Evolutionary conservation across 306 rosid genomes (phyloP).

Genomic region (Prunus salicina): DNA sequence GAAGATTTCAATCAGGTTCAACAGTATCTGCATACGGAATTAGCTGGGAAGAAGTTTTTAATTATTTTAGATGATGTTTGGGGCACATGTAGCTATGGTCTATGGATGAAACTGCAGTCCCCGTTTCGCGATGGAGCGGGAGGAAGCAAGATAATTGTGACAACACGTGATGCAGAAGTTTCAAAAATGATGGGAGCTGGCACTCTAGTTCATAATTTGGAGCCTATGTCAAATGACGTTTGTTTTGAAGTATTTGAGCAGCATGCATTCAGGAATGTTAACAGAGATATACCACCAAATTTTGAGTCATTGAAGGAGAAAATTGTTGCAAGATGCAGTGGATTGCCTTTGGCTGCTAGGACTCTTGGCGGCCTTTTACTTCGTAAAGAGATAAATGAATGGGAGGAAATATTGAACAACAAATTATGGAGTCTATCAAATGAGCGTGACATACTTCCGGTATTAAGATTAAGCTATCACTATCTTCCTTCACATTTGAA

Average conservation of each 20-base stretch:
- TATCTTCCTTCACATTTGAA: too few relatives aligned
- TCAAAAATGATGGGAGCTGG: too few relatives aligned
- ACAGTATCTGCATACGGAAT: neutral
- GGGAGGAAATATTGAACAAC: too few relatives aligned
- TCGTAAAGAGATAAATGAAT: neutral
- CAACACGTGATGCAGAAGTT: too few relatives aligned
- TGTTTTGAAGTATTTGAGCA: constrained; percentile 25
- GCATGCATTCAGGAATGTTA: neutral
- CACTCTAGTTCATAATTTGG: neutral
- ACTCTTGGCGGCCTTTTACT: constrained; percentile 32
- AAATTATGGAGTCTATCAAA: too few relatives aligned
- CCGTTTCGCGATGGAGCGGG: constrained; percentile 2
- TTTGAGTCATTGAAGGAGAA: too few relatives aligned
- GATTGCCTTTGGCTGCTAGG: constrained; percentile 29
- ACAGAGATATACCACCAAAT: too few relatives aligned
- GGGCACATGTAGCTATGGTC: neutral
- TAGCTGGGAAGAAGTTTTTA: neutral
- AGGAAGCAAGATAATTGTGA: constrained; percentile 11
- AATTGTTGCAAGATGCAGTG: constrained; percentile 9
- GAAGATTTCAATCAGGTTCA: neutral
- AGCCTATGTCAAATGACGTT: neutral
- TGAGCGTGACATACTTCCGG: too few relatives aligned
- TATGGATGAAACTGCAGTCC: neutral
- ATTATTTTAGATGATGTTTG: constrained; percentile 31
- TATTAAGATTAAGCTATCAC: too few relatives aligned